Base-by-base conservation (phyloP, 1,284 basidiomycete genomes). In the Cystobasidium pallidum region DNA sequence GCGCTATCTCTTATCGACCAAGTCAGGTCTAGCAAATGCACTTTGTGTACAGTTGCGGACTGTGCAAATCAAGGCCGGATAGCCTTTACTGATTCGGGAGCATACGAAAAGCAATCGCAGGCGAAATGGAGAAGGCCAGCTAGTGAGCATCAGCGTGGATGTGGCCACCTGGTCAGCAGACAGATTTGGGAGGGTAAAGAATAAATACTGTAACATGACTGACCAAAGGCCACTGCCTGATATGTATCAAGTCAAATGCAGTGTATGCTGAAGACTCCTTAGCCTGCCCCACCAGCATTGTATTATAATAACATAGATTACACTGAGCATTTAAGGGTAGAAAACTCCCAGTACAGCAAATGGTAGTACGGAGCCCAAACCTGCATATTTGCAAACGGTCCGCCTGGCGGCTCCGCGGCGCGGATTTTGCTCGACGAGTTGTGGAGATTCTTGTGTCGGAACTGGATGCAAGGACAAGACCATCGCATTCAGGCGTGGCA, bases 41-140 rank as follows among this genome's bases (percentile, higher is more conserved):
- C 52, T 2, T 51, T 71, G 13, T 71, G 68, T 41, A 71, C 68
- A 13, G 11, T 71, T 13, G 57, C 68, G 17, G 68, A 71, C 49
- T 71, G 68, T 45, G 59, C 68, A 6, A 49, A 39, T 32, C 57
- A 71, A 41, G 68, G 68, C 10, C 34, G 68, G 19, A 71, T 71
- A 52, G 68, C 61, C 7, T 71, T 24, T 19, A 71, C 68, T 2
- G 68, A 71, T 6, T 21, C 26, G 19, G 61, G 26, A 15, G 68
- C 63, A 26, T 39, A 39, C 45, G 68, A 63, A 21, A 58, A 64
- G 61, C 30, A 32, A 6, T 4, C 54, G 49, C 26, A 58, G 17
- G 43, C 41, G 19, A 63, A 57, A 32, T 71, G 68, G 68, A 52
- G 68, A 36, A 52, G 51, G 52, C 59, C 68, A 7, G 68, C 54